Base-by-base conservation (phyloP, 768 basidiomycete genomes). In the Pholiota microspora region DNA sequence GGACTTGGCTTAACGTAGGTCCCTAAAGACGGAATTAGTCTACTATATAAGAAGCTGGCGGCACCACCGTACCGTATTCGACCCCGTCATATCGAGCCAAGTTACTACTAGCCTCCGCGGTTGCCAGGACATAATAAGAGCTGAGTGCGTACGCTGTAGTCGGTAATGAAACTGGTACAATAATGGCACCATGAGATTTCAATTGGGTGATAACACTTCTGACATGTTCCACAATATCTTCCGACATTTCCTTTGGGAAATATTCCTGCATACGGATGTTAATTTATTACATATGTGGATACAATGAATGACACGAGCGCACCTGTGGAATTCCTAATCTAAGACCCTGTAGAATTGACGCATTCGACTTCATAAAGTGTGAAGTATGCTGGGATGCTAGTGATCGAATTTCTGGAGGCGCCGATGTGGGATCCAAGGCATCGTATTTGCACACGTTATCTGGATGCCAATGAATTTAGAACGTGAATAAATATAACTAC, bases 121-220 rank as follows among this genome's bases (percentile, higher is more conserved):
- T 90, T 1, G 96, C 90, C 13, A 98, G 79, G n/a, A 97, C 91
- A 64, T 98, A 98, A 74, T 98, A 98, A 10, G 94, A 89, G 52
- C 93, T 92, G 4, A 98, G 77, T 0, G 92, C 91, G 63, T 88
- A 89, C 1, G 71, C 66, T 10, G 75, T 80, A 23, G 69, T 74
- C 15, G 92, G 89, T 9, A 98, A 73, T 7, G 88, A 87, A 0
- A 98, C 84, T 0, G 92, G 80, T 1, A 83, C 69, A 27, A 97
- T 62, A 0, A 73, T 73, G 0, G 92, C 93, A 0, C 94, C 94
- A 1, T 73, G 73, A 0, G 66, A 50, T 53, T 71, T 62, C 18
- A 80, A 65, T 35, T 59, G 60, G 49, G 62, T 56, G 34, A 92
- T 67, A 7, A 81, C 64, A 1, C 61, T 65, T 3, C 83, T 80